phyloP scores from a whole-genome alignment of 176 grass and related monocot species.

The Cenchrus purpureus region DNA sequence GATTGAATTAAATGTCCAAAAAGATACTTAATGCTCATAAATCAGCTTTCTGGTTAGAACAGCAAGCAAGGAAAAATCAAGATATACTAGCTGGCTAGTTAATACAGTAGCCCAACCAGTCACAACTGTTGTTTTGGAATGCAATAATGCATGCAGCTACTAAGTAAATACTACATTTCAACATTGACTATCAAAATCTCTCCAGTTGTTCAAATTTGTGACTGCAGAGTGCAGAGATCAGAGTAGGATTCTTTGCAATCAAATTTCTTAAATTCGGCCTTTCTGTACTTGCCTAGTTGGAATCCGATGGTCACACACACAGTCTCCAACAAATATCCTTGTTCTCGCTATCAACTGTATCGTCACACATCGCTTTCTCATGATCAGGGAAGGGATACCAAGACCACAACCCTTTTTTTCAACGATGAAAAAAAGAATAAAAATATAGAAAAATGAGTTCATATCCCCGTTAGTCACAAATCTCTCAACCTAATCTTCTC shows the following conservation, averaged over 20 bases:
- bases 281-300: background rate
- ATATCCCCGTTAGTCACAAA: background rate
- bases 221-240: background rate
- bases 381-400: background rate
- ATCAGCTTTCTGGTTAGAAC: background rate
- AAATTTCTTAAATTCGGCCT: background rate
- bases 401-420: background rate
- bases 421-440: background rate
- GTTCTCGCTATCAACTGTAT: background rate
- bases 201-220: too few relatives aligned
- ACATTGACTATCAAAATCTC: background rate
- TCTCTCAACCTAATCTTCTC: conserved; percentile 1
- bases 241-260: background rate
- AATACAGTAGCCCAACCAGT: background rate
- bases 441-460: background rate
- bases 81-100: background rate
- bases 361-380: background rate
- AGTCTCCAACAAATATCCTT: background rate
- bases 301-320: too few relatives aligned
- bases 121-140: background rate
- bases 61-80: background rate
- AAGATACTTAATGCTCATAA: background rate
- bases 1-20: background rate
- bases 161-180: background rate
- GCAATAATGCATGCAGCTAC: background rate